phyloP scores from a whole-genome alignment of 345 rosid species.

The Eutrema japonicum region DNA sequence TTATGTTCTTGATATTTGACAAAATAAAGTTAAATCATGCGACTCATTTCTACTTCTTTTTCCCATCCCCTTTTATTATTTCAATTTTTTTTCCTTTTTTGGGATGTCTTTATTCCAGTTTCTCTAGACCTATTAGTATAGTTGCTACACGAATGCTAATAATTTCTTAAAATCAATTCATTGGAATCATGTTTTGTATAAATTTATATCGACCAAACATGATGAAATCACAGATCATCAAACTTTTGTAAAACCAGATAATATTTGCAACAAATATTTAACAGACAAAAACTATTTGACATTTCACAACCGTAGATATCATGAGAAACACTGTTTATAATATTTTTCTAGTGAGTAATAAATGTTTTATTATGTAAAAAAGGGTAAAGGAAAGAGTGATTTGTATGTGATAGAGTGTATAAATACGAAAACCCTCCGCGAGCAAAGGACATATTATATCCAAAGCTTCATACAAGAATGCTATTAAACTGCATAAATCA shows the following conservation, averaged over 20 bases:
- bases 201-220: neutral
- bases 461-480: no score
- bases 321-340: neutral
- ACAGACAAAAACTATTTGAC: neutral
- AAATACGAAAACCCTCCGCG: no score
- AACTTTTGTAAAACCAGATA: no score
- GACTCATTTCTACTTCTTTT: no score
- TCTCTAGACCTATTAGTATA: neutral
- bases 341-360: no score
- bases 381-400: no score
- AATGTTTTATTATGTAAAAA: no score
- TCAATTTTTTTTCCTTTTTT: neutral
- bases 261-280: neutral
- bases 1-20: neutral
- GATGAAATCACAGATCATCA: neutral
- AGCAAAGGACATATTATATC: no score
- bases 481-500: no score
- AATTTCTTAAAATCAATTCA: neutral
- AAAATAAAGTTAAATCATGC: no score
- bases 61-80: neutral
- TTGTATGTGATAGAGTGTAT: no score
- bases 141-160: neutral
- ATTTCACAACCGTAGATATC: neutral
- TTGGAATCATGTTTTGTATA: slow-evolving; percentile 9
- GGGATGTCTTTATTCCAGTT: neutral